phyloP scores from a whole-genome alignment of 2,329 filamentous ascomycete genomes.

The Boeremia lycopersici region DNA sequence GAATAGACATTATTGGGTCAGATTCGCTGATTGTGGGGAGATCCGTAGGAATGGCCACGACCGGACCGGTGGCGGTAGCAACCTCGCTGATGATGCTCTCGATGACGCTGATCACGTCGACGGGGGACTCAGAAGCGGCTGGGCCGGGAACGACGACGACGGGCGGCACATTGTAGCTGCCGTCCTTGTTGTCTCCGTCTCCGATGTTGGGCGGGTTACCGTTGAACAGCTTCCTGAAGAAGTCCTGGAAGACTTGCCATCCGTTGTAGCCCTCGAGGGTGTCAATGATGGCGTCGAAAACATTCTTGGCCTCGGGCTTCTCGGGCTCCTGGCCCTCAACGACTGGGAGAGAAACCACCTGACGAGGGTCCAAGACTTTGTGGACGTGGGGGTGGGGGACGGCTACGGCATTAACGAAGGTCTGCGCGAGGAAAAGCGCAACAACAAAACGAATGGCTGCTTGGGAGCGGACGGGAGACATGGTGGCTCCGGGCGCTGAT shows the following conservation, averaged over 20 bases:
- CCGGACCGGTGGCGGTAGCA: conserved; percentile 1
- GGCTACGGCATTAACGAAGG: conserved; percentile 16
- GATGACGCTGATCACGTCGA: conserved; percentile 11
- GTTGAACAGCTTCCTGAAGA: conserved; percentile 21
- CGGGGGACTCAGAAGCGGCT: not conserved
- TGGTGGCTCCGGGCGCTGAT: conserved; percentile 15
- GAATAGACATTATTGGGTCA: conserved; percentile 19
- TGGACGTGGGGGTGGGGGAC: conserved; percentile 14
- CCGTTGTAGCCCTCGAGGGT: conserved; percentile 17
- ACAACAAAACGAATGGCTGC: conserved; percentile 20
- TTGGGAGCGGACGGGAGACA: conserved; percentile 16
- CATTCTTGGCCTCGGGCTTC: conserved; percentile 5
- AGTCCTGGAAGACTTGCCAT: conserved; percentile 21
- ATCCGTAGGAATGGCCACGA: conserved; percentile 1
- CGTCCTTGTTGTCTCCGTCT: not conserved
- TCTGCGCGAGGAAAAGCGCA: conserved; percentile 16
- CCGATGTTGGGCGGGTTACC: not conserved
- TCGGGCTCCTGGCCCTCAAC: conserved; percentile 6
- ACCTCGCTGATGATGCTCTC: conserved; percentile 9
- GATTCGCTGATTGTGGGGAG: not conserved
- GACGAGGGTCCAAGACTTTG: conserved; percentile 7
- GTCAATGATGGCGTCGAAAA: conserved; percentile 14
- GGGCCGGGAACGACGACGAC: not conserved
- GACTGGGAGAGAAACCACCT: conserved; percentile 9
- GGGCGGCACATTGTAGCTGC: not conserved